Evolutionary conservation across 176 grass and related monocot species (phyloP), one percentile per base, ranked within the genome.

Genomic region (Puccinellia tenuiflora): DNA sequence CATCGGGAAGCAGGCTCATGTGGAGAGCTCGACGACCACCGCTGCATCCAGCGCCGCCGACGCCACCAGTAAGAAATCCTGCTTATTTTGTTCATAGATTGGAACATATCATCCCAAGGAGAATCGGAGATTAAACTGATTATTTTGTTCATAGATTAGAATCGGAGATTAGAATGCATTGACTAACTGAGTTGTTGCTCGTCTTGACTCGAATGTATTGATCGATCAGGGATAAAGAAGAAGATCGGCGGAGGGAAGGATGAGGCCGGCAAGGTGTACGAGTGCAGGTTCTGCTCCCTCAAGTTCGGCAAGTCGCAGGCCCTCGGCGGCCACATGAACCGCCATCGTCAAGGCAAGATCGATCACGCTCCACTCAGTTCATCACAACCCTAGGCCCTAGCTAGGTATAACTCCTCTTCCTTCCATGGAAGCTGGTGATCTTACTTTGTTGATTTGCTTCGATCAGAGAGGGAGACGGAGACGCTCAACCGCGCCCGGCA

Each of bases 261-360:
- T 42, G 93, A 84, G n/a, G 62, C 79, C n/a, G 81, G 75, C 22
- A 99, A 94, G 88, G 88, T 94, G 18, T 99, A 99, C 34, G 88
- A 99, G 76, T 99, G 97, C 81, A 74, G 97, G 40, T 99, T 99
- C 88, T 99, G 97, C 75, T 94, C 97, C 75, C 89, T 99, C 46
- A 99, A 94, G 87, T 99, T 99, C 73, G 72, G 89, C 81, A 99
- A 99, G 66, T 99, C 97, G 68, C 97, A 99, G 90, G 97, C 97
- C 33, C 87, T 99, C 39, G 97, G 97, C 6, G 97, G 97, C 71
- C 97, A 99, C 84, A 99, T 99, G 97, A 99, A 99, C 79, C 82
- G 97, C 53, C 97, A 99, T 81, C 89, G 97, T 6, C 97, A 94
- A 94, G 97, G 97, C 70, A 89, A 85, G 91, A 47, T 47, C 68